phyloP scores from a whole-genome alignment of 257 asterid genomes.

The Nicotiana tomentosiformis region DNA sequence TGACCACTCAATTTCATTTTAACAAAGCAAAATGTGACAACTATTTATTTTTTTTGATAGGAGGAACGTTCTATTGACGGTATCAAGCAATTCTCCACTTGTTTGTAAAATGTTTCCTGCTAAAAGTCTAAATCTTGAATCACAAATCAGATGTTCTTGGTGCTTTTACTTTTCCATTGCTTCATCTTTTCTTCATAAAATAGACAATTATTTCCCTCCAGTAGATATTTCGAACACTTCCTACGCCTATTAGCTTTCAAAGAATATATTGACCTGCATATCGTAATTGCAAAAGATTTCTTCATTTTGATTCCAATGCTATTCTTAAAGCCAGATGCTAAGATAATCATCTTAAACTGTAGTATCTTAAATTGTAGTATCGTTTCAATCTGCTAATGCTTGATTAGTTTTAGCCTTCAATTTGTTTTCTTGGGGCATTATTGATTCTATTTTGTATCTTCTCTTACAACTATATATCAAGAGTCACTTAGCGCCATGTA shows the following conservation, averaged over 20 bases:
- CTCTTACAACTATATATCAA: neutral
- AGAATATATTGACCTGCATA: neutral
- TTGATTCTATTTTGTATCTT: neutral
- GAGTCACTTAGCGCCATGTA: neutral
- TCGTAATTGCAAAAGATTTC: neutral
- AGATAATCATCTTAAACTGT: neutral
- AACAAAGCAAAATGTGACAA: neutral
- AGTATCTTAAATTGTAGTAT: neutral
- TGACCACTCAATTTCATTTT: neutral
- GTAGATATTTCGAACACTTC: neutral
- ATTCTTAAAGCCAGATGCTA: neutral
- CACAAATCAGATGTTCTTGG: neutral
- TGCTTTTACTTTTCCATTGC: neutral
- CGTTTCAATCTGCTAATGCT: neutral
- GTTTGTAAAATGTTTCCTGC: too few relatives aligned
- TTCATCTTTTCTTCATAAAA: neutral
- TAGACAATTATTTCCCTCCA: neutral
- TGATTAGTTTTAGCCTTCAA: neutral
- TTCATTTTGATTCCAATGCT: neutral
- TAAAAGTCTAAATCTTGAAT: too few relatives aligned
- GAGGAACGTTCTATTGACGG: too few relatives aligned
- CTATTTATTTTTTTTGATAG: too few relatives aligned
- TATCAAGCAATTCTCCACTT: too few relatives aligned
- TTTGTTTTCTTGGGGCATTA: neutral
- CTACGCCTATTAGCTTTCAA: neutral